Evolutionary conservation across 2,329 filamentous ascomycete species (phyloP).

Genomic region (Ophiosphaerella narmari): DNA sequence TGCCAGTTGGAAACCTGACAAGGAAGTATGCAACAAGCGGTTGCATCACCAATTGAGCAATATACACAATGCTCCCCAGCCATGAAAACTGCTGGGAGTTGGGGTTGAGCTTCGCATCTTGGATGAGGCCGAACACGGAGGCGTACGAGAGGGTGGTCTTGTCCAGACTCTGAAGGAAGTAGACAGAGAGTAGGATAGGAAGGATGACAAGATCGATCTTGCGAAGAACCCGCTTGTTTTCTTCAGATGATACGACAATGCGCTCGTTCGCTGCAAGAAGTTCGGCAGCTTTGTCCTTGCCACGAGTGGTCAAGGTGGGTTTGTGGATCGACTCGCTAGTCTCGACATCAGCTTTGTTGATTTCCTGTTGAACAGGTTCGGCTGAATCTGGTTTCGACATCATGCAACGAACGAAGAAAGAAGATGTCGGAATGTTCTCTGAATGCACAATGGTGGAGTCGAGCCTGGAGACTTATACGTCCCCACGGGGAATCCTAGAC

Average conservation of each 20-base stretch:
- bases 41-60: constrained; percentile 60
- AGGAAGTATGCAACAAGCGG: constrained; percentile 59
- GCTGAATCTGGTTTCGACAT: constrained; percentile 22
- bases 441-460: constrained; percentile 12
- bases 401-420: constrained; percentile 3
- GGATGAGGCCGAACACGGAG: constrained; percentile 66
- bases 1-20: constrained; percentile 65
- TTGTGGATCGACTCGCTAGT: constrained; percentile 36
- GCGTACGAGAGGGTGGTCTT: constrained; percentile 66
- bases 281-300: constrained; percentile 56
- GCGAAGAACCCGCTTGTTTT: constrained; percentile 57
- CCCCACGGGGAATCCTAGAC: constrained; percentile 36
- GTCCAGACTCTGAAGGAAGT: constrained; percentile 67
- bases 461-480: constrained; percentile 13
- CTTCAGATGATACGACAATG: constrained; percentile 56
- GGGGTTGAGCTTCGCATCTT: constrained; percentile 61
- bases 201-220: constrained; percentile 58
- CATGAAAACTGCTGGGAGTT: constrained; percentile 57
- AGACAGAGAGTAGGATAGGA: constrained; percentile 63
- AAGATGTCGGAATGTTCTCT: background rate
- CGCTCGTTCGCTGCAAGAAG: constrained; percentile 54
- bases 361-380: constrained; percentile 9
- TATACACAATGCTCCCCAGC: constrained; percentile 58
- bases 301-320: constrained; percentile 8
- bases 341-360: constrained; percentile 29